Percentiles rank a stretch among this genome's conserved stretches.
These are phyloP conservation scores for Pyronema domesticum DNA, from an alignment of 495 filamentous ascomycete genomes.

Conservation along the genomic window DNA sequence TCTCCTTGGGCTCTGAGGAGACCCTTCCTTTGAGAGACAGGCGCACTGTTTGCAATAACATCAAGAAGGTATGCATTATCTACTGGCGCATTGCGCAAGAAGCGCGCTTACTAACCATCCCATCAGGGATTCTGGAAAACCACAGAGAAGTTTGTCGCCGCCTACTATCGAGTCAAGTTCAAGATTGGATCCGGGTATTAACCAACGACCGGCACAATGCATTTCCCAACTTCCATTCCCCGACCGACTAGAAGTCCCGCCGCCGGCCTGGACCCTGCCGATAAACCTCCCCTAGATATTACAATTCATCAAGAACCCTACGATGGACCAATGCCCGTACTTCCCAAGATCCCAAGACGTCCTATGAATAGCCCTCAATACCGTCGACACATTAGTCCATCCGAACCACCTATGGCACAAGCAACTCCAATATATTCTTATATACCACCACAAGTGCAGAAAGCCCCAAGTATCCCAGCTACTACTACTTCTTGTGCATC, in stretches of 20 bases:
- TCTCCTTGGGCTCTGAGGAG: neutral
- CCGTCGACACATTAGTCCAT: neutral
- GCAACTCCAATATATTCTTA: conserved; percentile 1
- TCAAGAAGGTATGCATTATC: neutral
- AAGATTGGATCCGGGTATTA: neutral
- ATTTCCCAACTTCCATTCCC: conserved; percentile 19
- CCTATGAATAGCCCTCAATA: neutral
- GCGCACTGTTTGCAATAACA: neutral
- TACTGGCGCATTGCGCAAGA: neutral
- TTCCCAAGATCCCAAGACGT: neutral
- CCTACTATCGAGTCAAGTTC: neutral
- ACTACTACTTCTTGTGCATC: neutral
- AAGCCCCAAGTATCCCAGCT: neutral
- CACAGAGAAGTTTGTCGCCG: neutral
- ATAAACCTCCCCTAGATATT: neutral
- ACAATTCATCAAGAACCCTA: neutral
- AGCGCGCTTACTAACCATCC: neutral
- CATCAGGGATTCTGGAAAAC: neutral
- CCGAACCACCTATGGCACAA: neutral
- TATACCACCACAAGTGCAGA: neutral
- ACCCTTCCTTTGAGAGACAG: neutral
- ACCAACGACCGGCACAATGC: conserved; percentile 4
- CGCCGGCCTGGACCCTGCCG: neutral
- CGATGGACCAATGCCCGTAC: neutral
- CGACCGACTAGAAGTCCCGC: conserved; percentile 13